These are phyloP conservation scores for Clavispora vitiphila DNA, from an alignment of 805 yeast genomes.

Conservation along the genomic window DNA sequence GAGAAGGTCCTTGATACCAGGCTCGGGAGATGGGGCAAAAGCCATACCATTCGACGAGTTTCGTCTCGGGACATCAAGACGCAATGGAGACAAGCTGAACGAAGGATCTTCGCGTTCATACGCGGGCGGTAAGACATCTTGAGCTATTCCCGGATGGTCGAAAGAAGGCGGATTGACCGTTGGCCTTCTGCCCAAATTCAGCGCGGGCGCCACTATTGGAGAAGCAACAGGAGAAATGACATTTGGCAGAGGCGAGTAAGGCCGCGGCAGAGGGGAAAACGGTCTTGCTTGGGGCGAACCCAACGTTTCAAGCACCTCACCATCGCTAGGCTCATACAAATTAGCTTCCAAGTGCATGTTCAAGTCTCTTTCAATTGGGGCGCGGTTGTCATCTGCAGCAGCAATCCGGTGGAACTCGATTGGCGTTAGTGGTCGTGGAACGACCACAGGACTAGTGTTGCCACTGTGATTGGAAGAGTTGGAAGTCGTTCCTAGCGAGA, in stretches of 20 bases:
- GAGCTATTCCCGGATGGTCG: slow-evolving; percentile 17
- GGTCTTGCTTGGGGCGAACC: slow-evolving; percentile 16
- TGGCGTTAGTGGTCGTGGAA: slow-evolving; percentile 4
- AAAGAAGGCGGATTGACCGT: slow-evolving; percentile 63
- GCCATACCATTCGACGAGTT: background rate
- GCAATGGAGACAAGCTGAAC: slow-evolving; percentile 10
- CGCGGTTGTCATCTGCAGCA: slow-evolving; percentile 21
- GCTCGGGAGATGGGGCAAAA: background rate
- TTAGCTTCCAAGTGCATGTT: slow-evolving; percentile 41
- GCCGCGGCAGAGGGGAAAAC: slow-evolving; percentile 9
- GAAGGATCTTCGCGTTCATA: slow-evolving; percentile 5
- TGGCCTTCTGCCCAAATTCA: slow-evolving; percentile 44
- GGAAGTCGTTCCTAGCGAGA: slow-evolving; percentile 3
- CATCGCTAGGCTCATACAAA: slow-evolving; percentile 50
- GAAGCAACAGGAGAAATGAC: slow-evolving; percentile 41
- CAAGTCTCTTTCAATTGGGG: slow-evolving; percentile 32
- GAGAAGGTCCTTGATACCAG: slow-evolving; percentile 10
- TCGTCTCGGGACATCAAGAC: slow-evolving; percentile 4
- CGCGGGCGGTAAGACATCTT: slow-evolving; percentile 14
- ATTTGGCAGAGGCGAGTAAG: slow-evolving; percentile 11
- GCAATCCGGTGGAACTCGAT: slow-evolving; percentile 26
- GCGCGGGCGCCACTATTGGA: slow-evolving; percentile 15
- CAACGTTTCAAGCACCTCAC: slow-evolving; percentile 21
- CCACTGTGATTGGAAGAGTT: background rate
- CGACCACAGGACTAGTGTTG: background rate